Conservation (phyloP, 352 stramenopile genomes). For the Phytophthora meadii region DNA sequence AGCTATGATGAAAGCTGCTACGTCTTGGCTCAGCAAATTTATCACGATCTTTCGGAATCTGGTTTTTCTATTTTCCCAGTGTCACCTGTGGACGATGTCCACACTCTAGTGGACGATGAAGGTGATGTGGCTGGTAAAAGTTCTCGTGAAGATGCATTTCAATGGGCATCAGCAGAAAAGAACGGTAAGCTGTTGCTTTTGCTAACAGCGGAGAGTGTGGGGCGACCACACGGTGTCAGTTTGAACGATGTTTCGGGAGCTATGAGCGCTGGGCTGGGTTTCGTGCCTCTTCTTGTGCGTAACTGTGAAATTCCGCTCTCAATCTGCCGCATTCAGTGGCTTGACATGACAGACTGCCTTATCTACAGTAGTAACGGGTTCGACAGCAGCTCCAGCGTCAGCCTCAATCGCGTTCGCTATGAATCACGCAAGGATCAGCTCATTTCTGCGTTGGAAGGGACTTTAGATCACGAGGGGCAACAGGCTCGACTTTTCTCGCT, state of each 20-base stretch:
- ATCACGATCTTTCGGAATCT: slow-evolving; percentile 50
- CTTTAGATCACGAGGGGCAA: slow-evolving; percentile 78
- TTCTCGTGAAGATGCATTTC: slow-evolving; percentile 60
- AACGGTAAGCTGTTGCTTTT: slow-evolving; percentile 76
- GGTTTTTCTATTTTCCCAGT: slow-evolving; percentile 58
- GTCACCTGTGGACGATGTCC: slow-evolving; percentile 8
- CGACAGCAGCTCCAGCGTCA: background rate
- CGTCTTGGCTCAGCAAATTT: slow-evolving; percentile 57
- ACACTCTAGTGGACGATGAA: background rate
- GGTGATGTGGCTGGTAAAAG: background rate
- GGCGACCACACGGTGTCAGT: slow-evolving; percentile 62
- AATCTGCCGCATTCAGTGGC: slow-evolving; percentile 85
- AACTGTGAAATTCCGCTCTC: slow-evolving; percentile 80
- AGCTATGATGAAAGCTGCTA: slow-evolving; percentile 77
- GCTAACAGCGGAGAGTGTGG: slow-evolving; percentile 76
- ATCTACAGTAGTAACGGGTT: slow-evolving; percentile 43
- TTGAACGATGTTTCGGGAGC: slow-evolving; percentile 80
- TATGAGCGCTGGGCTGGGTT: slow-evolving; percentile 70
- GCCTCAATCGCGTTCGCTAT: slow-evolving; percentile 69
- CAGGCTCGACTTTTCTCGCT: slow-evolving; percentile 74
- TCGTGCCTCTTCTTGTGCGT: slow-evolving; percentile 78
- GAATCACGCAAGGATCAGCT: slow-evolving; percentile 56
- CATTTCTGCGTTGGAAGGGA: slow-evolving; percentile 57
- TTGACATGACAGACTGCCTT: slow-evolving; percentile 77
- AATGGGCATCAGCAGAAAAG: slow-evolving; percentile 63